A percentile compares a stretch with the other conserved stretches of the same genome.
Evolutionary conservation across 2,329 filamentous ascomycete genomes (phyloP).

Genomic region (Trichoderma sp.): DNA sequence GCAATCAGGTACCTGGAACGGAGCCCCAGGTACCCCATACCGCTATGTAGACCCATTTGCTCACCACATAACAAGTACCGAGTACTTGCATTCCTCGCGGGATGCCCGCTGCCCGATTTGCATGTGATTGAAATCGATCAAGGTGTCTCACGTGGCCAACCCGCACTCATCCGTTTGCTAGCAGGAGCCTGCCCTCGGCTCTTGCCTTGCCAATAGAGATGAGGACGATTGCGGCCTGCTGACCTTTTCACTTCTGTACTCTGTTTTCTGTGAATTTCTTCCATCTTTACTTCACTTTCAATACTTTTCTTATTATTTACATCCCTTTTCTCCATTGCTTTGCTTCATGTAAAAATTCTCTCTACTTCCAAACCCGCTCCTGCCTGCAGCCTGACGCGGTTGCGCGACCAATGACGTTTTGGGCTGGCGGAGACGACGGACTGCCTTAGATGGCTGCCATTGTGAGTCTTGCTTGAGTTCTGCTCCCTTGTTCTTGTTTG

Average conservation of each 20-base stretch:
- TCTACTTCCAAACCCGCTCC: not conserved
- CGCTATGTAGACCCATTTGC: accelerated
- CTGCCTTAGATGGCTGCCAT: constrained; percentile 36
- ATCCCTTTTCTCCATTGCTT: not conserved
- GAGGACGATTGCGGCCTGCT: constrained; percentile 10
- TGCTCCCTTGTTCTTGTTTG: not conserved
- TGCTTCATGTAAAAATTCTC: not conserved
- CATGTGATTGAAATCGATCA: constrained; percentile 16
- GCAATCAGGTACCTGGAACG: not conserved
- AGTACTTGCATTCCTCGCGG: not conserved
- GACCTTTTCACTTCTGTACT: not conserved
- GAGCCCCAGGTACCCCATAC: not conserved
- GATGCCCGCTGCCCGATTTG: not conserved
- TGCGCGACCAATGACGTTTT: constrained; percentile 32
- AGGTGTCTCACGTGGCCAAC: constrained; percentile 11
- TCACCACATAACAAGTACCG: not conserved
- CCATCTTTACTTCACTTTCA: not conserved
- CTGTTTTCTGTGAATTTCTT: not conserved
- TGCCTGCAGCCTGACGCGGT: not conserved
- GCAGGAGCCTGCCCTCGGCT: constrained; percentile 11
- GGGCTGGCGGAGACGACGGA: constrained; percentile 25
- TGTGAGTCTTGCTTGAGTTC: constrained; percentile 27
- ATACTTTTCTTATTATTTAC: not conserved
- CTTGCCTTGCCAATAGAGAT: not conserved
- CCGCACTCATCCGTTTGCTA: constrained; percentile 1